phyloP scores from a whole-genome alignment of 129 eudicot species.

The Tagetes patula region DNA sequence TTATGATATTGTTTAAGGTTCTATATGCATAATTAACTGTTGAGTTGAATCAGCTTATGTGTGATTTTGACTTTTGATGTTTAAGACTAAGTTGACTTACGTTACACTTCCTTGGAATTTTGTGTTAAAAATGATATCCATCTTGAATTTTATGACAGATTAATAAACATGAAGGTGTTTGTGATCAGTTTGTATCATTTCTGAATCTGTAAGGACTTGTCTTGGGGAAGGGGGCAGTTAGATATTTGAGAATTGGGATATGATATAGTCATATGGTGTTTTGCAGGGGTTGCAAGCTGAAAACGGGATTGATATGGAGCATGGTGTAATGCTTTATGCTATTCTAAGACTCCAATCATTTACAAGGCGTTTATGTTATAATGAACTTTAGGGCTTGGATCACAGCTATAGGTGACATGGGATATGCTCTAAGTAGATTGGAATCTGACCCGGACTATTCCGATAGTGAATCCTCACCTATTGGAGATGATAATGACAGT shows the following conservation, averaged over 20 bases:
- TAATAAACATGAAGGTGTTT: background rate
- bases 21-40: background rate
- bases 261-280: constrained; percentile 17
- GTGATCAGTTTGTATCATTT: background rate
- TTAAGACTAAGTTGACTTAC: constrained; percentile 11
- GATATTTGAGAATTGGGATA: constrained; percentile 5
- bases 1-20: constrained; percentile 4
- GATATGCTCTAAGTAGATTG: constrained; percentile 69
- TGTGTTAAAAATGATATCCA: background rate
- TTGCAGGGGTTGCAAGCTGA: constrained; percentile 34
- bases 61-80: constrained; percentile 14
- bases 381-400: constrained; percentile 47
- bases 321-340: constrained; percentile 16
- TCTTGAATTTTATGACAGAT: background rate
- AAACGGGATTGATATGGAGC: constrained; percentile 30
- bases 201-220: background rate
- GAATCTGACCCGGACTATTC: constrained; percentile 52
- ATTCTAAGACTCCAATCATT: constrained; percentile 11
- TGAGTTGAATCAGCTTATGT: background rate
- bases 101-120: background rate
- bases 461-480: constrained; percentile 45
- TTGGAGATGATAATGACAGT: constrained; percentile 28
- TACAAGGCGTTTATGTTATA: constrained; percentile 26
- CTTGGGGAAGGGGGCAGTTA: constrained; percentile 2
- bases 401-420: constrained; percentile 52